Conservation (phyloP, 345 rosid species). For the Bretschneidera sinensis region DNA sequence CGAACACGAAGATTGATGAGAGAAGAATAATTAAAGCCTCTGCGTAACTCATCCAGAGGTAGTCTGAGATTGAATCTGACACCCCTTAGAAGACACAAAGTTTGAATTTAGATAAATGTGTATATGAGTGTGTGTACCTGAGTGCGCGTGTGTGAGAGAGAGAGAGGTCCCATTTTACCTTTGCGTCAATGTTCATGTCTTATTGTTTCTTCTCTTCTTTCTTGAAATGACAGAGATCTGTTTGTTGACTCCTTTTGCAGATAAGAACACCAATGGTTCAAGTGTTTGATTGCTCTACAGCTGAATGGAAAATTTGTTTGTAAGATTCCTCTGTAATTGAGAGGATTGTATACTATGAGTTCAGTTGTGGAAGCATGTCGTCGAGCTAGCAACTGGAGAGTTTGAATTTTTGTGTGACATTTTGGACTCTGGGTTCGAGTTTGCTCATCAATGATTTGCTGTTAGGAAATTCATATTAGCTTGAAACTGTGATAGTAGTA, state of each 20-base stretch:
- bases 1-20: constrained; percentile 65
- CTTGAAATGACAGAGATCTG: background rate
- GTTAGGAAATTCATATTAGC: too few species aligned
- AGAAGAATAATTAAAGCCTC: constrained; percentile 1
- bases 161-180: background rate
- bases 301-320: background rate
- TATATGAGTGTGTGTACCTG: too few species aligned
- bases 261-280: background rate
- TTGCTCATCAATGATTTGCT: too few species aligned
- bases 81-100: background rate
- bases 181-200: background rate
- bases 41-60: constrained; percentile 16
- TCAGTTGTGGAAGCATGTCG: constrained; percentile 1
- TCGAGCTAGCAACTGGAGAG: too few species aligned
- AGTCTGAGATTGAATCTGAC: constrained; percentile 3
- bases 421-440: too few species aligned
- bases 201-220: background rate
- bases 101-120: too few species aligned
- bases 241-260: constrained; percentile 18
- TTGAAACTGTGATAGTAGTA: too few species aligned
- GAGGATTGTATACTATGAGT: constrained; percentile 1
- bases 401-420: too few species aligned
- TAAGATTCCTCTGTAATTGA: constrained; percentile 2
- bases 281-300: background rate
- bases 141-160: background rate